These are phyloP conservation scores for Myxozyma geophila DNA, from an alignment of 805 yeast species.

Conservation along the genomic window DNA sequence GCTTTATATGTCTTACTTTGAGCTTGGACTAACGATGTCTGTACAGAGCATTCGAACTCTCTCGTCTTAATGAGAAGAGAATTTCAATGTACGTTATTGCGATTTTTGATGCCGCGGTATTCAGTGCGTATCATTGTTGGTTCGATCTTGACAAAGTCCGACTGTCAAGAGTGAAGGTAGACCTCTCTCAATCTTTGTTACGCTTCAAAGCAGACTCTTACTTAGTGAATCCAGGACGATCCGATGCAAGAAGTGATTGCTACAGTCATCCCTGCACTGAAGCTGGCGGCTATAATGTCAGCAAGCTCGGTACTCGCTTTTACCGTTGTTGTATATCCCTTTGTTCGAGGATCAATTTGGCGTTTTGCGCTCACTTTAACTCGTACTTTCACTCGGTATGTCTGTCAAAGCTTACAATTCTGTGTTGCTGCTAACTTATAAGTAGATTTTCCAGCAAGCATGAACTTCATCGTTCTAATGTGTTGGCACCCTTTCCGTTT, in stretches of 20 bases:
- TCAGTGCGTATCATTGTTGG: conserved; percentile 25
- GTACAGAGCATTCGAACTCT: conserved; percentile 30
- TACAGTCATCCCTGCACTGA: neutral
- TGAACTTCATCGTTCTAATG: conserved; percentile 31
- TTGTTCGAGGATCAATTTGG: conserved; percentile 32
- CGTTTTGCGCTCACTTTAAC: conserved; percentile 12
- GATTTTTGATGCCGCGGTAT: conserved; percentile 20
- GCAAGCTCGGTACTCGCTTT: neutral
- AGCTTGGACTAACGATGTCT: neutral
- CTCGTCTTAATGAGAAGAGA: conserved; percentile 32
- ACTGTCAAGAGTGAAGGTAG: conserved; percentile 25
- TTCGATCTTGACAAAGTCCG: conserved; percentile 25
- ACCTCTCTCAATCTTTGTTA: neutral
- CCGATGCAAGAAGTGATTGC: conserved; percentile 22
- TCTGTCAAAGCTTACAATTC: neutral
- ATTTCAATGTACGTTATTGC: conserved; percentile 23
- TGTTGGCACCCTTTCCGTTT: conserved; percentile 31
- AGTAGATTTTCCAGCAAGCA: conserved; percentile 11
- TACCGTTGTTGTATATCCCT: conserved; percentile 21
- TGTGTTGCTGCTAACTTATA: neutral
- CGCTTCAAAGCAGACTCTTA: neutral
- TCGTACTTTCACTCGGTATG: conserved; percentile 14
- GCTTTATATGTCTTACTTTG: neutral
- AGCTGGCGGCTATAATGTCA: conserved; percentile 1
- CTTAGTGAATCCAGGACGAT: conserved; percentile 19